Evolutionary conservation across 495 filamentous ascomycete genomes (phyloP).

Genomic region (Cercophora scortea): DNA sequence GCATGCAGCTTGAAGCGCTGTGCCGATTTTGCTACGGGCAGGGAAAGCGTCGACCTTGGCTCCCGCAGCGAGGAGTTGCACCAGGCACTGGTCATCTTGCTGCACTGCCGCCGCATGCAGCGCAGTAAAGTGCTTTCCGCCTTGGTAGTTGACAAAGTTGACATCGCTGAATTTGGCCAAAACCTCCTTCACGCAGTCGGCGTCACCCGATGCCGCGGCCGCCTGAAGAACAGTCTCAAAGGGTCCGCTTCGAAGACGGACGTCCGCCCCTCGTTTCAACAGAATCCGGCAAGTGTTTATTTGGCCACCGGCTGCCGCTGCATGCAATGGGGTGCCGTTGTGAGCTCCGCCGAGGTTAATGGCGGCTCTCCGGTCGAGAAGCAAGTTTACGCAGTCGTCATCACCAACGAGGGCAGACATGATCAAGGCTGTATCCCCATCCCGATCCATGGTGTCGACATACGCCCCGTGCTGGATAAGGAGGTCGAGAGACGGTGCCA

Average conservation of each 20-base stretch:
- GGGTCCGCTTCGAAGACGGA: neutral
- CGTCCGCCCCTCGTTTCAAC: constrained; percentile 1
- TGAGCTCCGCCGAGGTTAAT: constrained; percentile 2
- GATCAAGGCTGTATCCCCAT: constrained; percentile 5
- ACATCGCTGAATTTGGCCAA: neutral
- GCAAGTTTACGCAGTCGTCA: constrained; percentile 5
- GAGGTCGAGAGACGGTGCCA: neutral
- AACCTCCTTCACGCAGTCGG: neutral
- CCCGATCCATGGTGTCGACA: constrained; percentile 4
- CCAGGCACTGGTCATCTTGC: constrained; percentile 3
- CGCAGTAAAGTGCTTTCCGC: constrained; percentile 3
- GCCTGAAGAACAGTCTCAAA: constrained; percentile 7
- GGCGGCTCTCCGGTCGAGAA: constrained; percentile 3
- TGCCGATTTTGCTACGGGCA: neutral
- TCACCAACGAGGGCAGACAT: constrained; percentile 3
- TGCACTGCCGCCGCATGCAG: constrained; percentile 7
- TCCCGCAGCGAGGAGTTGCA: constrained; percentile 1
- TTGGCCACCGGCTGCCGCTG: constrained; percentile 4
- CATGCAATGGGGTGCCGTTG: constrained; percentile 5
- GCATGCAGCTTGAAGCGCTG: constrained; percentile 1
- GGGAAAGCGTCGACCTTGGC: constrained; percentile 3
- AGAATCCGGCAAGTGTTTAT: constrained; percentile 3
- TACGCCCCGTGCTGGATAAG: neutral
- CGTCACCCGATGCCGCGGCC: constrained; percentile 1
- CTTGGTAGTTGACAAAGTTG: neutral